These are phyloP conservation scores for Paecilomyces formosus DNA, from an alignment of 2,329 filamentous ascomycete genomes.

Conservation along the genomic window DNA sequence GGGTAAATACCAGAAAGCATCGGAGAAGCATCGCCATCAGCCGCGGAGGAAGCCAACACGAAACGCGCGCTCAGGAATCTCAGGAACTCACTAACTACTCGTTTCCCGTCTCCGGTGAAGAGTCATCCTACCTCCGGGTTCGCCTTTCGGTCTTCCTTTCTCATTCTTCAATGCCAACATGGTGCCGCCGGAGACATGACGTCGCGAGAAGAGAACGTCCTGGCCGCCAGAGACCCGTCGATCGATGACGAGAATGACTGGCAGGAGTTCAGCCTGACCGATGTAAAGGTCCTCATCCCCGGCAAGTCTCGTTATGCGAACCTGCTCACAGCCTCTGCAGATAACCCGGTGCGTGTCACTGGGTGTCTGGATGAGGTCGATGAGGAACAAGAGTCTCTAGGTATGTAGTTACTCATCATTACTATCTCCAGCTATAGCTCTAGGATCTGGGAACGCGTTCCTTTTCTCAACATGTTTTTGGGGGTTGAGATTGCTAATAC, in stretches of 20 bases:
- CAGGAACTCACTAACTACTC: background rate
- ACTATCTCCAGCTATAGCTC: background rate
- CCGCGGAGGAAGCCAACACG: background rate
- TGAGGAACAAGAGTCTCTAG: slow-evolving; percentile 34
- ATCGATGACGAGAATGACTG: slow-evolving; percentile 48
- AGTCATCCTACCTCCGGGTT: slow-evolving; percentile 3
- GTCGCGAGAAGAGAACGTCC: slow-evolving; percentile 39
- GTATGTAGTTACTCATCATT: slow-evolving; percentile 20
- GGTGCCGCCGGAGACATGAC: slow-evolving; percentile 33
- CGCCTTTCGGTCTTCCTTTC: background rate
- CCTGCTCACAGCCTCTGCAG: slow-evolving; percentile 48
- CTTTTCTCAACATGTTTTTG: background rate
- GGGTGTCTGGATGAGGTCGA: slow-evolving; percentile 43
- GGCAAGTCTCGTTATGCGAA: slow-evolving; percentile 45
- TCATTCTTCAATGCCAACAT: slow-evolving; percentile 16
- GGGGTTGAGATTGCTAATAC: background rate
- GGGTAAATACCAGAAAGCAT: background rate
- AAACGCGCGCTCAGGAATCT: background rate
- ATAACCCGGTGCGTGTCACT: slow-evolving; percentile 48
- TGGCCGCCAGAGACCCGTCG: slow-evolving; percentile 36
- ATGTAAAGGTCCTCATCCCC: slow-evolving; percentile 45
- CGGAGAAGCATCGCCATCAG: background rate
- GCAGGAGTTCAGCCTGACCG: slow-evolving; percentile 51
- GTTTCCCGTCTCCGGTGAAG: background rate
- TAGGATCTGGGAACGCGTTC: no score